Evolutionary conservation across 257 asterid species (phyloP).

Genomic region (Leptodermis oblonga): DNA sequence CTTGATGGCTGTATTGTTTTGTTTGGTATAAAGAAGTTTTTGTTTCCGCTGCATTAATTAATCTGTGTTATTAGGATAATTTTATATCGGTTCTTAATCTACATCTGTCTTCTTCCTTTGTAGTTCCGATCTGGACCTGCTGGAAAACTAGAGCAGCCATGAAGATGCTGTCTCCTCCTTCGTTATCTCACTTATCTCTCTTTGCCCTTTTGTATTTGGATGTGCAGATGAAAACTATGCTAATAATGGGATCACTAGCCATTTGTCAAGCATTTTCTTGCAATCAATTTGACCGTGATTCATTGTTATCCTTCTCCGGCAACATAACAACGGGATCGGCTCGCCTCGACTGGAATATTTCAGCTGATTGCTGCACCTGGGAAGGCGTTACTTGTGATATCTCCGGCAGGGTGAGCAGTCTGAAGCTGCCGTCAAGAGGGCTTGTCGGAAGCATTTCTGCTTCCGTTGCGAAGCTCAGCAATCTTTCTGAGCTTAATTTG

Average conservation of each 20-base stretch:
- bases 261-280: conserved; percentile 37
- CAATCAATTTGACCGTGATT: conserved; percentile 38
- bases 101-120: neutral
- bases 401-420: conserved; percentile 42
- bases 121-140: neutral
- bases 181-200: no score
- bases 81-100: no score
- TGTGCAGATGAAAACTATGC: conserved; percentile 23
- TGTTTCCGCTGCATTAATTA: no score
- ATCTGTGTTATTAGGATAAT: no score
- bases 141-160: no score
- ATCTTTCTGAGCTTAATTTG: conserved; percentile 51
- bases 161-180: neutral
- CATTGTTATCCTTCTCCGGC: conserved; percentile 45
- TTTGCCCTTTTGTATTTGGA: no score
- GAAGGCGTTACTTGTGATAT: conserved; percentile 75
- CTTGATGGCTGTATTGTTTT: no score
- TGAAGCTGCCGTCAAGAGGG: conserved; percentile 64
- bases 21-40: no score
- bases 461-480: conserved; percentile 48
- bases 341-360: conserved; percentile 55
- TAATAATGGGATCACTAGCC: no score
- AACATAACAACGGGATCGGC: conserved; percentile 28
- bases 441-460: conserved; percentile 47
- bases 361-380: conserved; percentile 77